Conservation (phyloP, 345 rosid genomes). For the Pistacia atlantica region DNA sequence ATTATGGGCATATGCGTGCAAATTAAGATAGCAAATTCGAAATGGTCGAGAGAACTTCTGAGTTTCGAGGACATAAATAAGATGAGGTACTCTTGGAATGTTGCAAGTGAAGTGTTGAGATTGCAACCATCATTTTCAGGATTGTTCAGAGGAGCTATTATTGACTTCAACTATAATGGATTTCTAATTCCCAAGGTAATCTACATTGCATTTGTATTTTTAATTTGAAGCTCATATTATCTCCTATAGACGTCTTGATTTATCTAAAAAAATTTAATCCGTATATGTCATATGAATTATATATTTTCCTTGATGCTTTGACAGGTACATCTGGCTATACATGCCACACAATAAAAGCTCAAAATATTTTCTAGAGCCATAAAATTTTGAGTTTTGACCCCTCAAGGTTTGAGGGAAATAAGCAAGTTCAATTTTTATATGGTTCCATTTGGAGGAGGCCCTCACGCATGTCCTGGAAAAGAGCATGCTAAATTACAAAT, state of each 20-base stretch:
- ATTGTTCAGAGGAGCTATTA: slow-evolving; percentile 23
- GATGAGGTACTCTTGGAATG: slow-evolving; percentile 14
- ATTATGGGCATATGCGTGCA: no score
- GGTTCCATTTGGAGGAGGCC: slow-evolving; percentile 9
- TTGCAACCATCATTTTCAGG: slow-evolving; percentile 13
- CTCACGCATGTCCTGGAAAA: not conserved
- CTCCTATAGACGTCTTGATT: no score
- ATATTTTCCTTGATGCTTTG: slow-evolving; percentile 2
- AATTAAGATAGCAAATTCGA: slow-evolving; percentile 10
- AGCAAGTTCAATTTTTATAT: not conserved
- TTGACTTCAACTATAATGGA: slow-evolving; percentile 22
- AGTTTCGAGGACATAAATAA: slow-evolving; percentile 8
- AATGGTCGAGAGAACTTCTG: slow-evolving; percentile 13
- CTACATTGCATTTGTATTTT: no score
- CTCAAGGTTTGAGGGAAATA: not conserved
- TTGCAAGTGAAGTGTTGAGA: slow-evolving; percentile 4
- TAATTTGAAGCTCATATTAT: no score
- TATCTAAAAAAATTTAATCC: no score
- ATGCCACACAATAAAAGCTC: not conserved
- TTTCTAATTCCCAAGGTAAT: slow-evolving; percentile 21
- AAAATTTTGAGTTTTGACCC: slow-evolving; percentile 2
- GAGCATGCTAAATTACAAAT: not conserved
- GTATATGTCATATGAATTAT: no score
- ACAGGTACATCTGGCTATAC: slow-evolving; percentile 2
- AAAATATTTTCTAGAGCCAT: not conserved